These are phyloP conservation scores for Passiflora organensis DNA, from an alignment of 345 rosid genomes.

Conservation along the genomic window DNA sequence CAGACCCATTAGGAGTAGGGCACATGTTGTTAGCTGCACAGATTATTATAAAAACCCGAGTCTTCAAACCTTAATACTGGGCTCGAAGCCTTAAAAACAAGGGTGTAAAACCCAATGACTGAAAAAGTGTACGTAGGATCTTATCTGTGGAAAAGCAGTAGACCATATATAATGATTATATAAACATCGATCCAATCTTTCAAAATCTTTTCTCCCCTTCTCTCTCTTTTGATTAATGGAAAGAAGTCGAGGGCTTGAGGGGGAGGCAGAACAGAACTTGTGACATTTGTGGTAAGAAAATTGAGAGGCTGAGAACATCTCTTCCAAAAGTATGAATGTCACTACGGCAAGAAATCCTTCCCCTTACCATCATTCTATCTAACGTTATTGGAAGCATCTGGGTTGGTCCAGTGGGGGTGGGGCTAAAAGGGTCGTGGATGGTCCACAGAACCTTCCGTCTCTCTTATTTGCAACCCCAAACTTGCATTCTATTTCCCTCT, in stretches of 20 bases:
- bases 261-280: neutral
- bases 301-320: too few species aligned
- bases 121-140: too few species aligned
- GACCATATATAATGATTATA: neutral
- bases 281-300: neutral
- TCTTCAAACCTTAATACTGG: neutral
- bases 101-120: too few species aligned
- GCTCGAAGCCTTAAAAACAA: neutral
- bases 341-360: constrained; percentile 1
- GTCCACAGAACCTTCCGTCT: too few species aligned
- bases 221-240: too few species aligned
- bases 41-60: constrained; percentile 3
- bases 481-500: too few species aligned
- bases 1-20: neutral
- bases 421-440: too few species aligned
- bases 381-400: too few species aligned
- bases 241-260: neutral
- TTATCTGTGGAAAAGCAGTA: too few species aligned
- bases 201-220: neutral
- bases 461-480: too few species aligned
- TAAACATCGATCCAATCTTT: constrained; percentile 1
- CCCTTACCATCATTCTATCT: too few species aligned
- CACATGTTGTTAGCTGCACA: neutral
- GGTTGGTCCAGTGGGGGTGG: too few species aligned
- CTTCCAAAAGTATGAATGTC: neutral